A percentile compares a stretch with the other conserved stretches of the same genome.
phyloP scores from a whole-genome alignment of 208 protist genomes.

The Jaenimonas drosophilae region DNA sequence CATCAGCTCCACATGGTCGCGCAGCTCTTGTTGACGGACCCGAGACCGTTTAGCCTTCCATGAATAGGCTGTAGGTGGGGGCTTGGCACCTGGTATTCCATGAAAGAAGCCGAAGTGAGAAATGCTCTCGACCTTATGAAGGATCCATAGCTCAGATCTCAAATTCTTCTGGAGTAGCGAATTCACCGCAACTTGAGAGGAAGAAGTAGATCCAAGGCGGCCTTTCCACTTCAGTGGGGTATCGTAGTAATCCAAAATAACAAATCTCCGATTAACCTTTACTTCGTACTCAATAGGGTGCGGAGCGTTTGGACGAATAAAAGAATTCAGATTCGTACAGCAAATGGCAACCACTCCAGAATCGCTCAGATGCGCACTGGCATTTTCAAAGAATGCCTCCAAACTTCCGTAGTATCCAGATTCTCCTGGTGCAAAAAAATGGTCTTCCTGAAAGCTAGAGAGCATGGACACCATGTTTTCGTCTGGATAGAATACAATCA shows the following conservation, averaged over 20 bases:
- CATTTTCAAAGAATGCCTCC: conserved; percentile 80
- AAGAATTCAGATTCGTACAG: conserved; percentile 70
- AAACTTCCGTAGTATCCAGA: conserved; percentile 50
- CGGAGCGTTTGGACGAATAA: conserved; percentile 49
- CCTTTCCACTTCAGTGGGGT: conserved; percentile 34
- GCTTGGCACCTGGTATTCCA: conserved; percentile 73
- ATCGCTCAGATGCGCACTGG: conserved; percentile 38
- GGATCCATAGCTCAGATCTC: conserved; percentile 76
- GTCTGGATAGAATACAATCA: conserved; percentile 73
- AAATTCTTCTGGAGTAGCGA: conserved; percentile 30
- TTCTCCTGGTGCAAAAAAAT: conserved; percentile 41
- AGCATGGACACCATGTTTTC: conserved; percentile 40
- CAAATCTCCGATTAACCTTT: conserved; percentile 73
- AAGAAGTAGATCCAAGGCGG: conserved; percentile 7
- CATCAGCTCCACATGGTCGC: conserved; percentile 57
- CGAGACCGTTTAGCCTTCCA: conserved; percentile 11
- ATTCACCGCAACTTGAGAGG: background rate
- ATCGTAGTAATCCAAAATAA: conserved; percentile 90
- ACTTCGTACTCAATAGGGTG: conserved; percentile 88
- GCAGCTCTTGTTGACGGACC: conserved; percentile 19
- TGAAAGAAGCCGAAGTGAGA: conserved; percentile 73
- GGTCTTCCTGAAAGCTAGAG: conserved; percentile 10
- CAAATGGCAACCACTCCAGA: conserved; percentile 68
- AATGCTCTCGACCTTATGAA: conserved; percentile 73
- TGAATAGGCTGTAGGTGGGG: conserved; percentile 26